phyloP scores from a whole-genome alignment of 139 green algal species.

The Chlamydomonas asymmetrica region DNA sequence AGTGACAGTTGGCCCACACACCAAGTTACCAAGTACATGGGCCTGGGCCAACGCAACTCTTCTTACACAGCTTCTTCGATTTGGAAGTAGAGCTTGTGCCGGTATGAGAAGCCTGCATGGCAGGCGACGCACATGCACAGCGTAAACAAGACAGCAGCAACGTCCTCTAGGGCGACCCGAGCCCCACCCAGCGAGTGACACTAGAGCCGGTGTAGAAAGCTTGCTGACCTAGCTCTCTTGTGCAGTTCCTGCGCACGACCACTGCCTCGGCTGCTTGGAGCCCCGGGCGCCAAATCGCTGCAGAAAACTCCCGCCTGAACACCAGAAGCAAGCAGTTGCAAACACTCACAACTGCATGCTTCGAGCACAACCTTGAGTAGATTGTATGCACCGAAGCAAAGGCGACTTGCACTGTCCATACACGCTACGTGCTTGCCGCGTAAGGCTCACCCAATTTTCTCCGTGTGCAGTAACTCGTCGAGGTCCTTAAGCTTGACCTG shows the following conservation, averaged over 20 bases:
- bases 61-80: constrained; percentile 43
- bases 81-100: constrained; percentile 26
- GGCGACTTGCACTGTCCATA: not conserved
- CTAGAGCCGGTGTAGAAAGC: no score
- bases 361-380: not conserved
- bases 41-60: no score
- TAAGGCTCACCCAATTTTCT: constrained; percentile 6
- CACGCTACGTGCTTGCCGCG: not conserved
- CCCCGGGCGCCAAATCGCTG: constrained; percentile 35
- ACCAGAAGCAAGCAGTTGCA: not conserved
- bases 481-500: constrained; percentile 19
- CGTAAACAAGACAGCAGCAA: no score
- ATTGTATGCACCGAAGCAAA: no score
- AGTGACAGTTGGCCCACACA: no score
- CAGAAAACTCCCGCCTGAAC: constrained; percentile 35
- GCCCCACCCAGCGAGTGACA: not conserved
- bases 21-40: no score
- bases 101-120: constrained; percentile 30
- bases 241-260: constrained; percentile 14
- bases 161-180: not conserved
- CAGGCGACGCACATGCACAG: not conserved
- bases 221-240: constrained; percentile 20
- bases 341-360: not conserved
- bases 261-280: constrained; percentile 34
- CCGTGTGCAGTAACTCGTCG: constrained; percentile 15